Percentiles rank a stretch among this genome's conserved stretches.
Conservation (phyloP, 108 stramenopile species). For the Nitzschia sp. region DNA sequence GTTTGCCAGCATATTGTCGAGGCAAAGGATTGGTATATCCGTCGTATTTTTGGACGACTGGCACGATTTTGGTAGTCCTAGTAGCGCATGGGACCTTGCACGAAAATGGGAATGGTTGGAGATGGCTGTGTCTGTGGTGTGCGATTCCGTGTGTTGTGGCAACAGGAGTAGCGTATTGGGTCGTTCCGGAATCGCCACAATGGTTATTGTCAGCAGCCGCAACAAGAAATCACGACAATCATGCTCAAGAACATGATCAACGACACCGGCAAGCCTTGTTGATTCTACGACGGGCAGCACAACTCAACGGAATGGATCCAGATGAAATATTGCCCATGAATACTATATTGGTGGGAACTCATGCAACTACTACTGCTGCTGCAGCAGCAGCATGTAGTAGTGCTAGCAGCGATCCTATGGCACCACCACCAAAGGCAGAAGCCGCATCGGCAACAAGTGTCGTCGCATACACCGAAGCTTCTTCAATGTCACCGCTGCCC, state of each 20-base stretch:
- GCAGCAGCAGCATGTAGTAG: background rate
- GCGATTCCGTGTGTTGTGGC: slow-evolving; percentile 62
- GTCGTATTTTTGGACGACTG: slow-evolving; percentile 80
- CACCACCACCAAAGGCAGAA: too few relatives aligned
- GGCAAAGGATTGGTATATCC: slow-evolving; percentile 52
- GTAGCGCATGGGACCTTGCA: slow-evolving; percentile 55
- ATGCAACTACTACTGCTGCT: background rate
- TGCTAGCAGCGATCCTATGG: too few relatives aligned
- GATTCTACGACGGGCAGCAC: slow-evolving; percentile 33
- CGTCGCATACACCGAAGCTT: background rate
- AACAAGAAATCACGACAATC: slow-evolving; percentile 8
- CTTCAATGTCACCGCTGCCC: background rate
- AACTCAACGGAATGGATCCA: slow-evolving; percentile 33
- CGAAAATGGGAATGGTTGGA: slow-evolving; percentile 38
- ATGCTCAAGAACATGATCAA: background rate
- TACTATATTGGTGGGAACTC: slow-evolving; percentile 12
- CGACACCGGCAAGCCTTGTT: slow-evolving; percentile 39
- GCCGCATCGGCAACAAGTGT: background rate
- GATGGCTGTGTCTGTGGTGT: slow-evolving; percentile 53
- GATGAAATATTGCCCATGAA: slow-evolving; percentile 26
- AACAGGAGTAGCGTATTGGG: slow-evolving; percentile 19
- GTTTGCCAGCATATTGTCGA: slow-evolving; percentile 49
- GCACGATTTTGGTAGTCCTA: slow-evolving; percentile 55
- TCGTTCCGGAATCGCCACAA: slow-evolving; percentile 75
- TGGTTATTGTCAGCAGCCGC: slow-evolving; percentile 35